These are phyloP conservation scores for Fusarium compactum DNA, from an alignment of 2,329 filamentous ascomycete species.

Conservation along the genomic window DNA sequence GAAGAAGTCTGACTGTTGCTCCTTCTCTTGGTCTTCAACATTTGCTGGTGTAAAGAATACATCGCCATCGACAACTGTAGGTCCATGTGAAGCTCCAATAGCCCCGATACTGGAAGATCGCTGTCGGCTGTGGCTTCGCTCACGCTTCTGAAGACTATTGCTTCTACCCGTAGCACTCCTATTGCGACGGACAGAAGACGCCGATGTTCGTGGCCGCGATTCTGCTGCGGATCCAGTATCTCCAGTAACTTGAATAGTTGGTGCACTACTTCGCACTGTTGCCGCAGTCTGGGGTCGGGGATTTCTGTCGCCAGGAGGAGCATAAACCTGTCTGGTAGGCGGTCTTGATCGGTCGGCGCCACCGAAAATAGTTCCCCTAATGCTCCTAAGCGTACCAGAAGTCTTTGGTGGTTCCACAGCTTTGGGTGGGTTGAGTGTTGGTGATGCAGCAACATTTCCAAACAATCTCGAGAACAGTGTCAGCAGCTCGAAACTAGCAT, in stretches of 20 bases:
- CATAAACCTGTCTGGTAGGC: constrained; percentile 57
- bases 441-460: constrained; percentile 64
- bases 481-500: constrained; percentile 86
- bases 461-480: constrained; percentile 86
- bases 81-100: constrained; percentile 48
- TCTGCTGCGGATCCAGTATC: constrained; percentile 63
- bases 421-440: constrained; percentile 56
- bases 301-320: constrained; percentile 54
- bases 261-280: constrained; percentile 62
- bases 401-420: constrained; percentile 74
- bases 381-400: constrained; percentile 75
- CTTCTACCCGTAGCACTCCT: constrained; percentile 63
- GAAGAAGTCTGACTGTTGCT: constrained; percentile 59
- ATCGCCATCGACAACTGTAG: constrained; percentile 64
- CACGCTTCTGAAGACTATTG: constrained; percentile 66
- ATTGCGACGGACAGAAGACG: constrained; percentile 48
- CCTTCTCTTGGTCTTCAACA: constrained; percentile 53
- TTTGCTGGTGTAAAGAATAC: constrained; percentile 62
- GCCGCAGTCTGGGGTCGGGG: constrained; percentile 57
- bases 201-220: constrained; percentile 52
- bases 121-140: constrained; percentile 62
- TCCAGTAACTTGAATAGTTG: constrained; percentile 81
- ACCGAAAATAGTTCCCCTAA: constrained; percentile 84
- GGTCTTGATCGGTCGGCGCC: constrained; percentile 61
- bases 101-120: constrained; percentile 60